These are phyloP conservation scores for Sorghum bicolor DNA, from an alignment of 176 grass and related monocot species.

Conservation along the genomic window Sorghum_bicolor_NCBIv3 NC_012872.2:64786501-64787000, in stretches of 20 bases:
- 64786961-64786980: neutral
- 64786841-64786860: neutral
- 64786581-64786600: neutral
- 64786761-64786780: neutral
- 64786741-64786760: neutral
- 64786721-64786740: neutral
- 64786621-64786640: neutral
- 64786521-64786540: neutral
- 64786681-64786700: neutral
- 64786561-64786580: neutral
- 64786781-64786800: neutral
- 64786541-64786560: neutral
- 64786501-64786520: neutral
- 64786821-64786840: neutral
- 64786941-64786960: neutral
- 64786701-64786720: neutral
- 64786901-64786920: constrained; percentile 23
- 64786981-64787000: neutral
- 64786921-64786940: neutral
- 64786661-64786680: neutral
- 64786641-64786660: constrained; percentile 29
- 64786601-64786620: neutral
- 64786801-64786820: constrained; percentile 2
- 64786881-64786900: neutral
- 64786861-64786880: neutral